phyloP scores from a whole-genome alignment of 805 yeast species.

The Saccharomycopsis sp. region DNA sequence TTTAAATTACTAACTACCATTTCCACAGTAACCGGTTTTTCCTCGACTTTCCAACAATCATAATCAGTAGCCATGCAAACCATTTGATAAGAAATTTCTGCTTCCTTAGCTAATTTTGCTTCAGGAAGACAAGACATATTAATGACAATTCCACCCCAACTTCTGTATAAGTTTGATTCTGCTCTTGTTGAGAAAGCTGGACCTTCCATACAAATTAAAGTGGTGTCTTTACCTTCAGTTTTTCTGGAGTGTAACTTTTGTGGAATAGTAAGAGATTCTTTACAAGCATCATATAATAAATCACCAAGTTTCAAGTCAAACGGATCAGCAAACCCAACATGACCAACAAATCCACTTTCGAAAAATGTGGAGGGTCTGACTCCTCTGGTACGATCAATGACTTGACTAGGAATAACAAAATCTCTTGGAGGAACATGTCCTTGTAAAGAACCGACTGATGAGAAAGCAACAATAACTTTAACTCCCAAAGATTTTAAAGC shows the following conservation, averaged over 20 bases:
- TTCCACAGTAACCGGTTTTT: constrained; percentile 97
- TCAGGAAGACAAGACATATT: constrained; percentile 98
- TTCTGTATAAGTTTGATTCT: constrained; percentile 75
- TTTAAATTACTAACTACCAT: constrained; percentile 84
- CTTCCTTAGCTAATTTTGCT: constrained; percentile 92
- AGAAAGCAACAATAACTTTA: constrained; percentile 79
- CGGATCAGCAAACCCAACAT: constrained; percentile 96
- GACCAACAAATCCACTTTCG: constrained; percentile 91
- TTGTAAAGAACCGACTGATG: constrained; percentile 93
- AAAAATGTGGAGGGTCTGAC: constrained; percentile 83
- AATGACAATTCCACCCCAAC: constrained; percentile 91
- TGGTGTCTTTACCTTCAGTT: constrained; percentile 62
- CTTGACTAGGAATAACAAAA: constrained; percentile 92
- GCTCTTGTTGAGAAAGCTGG: constrained; percentile 97
- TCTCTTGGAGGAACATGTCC: constrained; percentile 87
- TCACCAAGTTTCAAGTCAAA: constrained; percentile 68
- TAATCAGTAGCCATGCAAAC: constrained; percentile 98
- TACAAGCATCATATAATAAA: constrained; percentile 46
- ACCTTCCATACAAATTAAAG: constrained; percentile 97
- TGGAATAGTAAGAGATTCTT: constrained; percentile 30
- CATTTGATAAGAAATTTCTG: constrained; percentile 96
- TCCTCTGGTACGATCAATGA: constrained; percentile 96
- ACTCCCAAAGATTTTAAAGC: constrained; percentile 86
- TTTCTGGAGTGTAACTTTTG: constrained; percentile 49
- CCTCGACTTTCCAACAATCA: constrained; percentile 95